Evolutionary conservation across 371 early-diverging fungal genomes (phyloP).

Genomic region (Enterospora canceri): DNA sequence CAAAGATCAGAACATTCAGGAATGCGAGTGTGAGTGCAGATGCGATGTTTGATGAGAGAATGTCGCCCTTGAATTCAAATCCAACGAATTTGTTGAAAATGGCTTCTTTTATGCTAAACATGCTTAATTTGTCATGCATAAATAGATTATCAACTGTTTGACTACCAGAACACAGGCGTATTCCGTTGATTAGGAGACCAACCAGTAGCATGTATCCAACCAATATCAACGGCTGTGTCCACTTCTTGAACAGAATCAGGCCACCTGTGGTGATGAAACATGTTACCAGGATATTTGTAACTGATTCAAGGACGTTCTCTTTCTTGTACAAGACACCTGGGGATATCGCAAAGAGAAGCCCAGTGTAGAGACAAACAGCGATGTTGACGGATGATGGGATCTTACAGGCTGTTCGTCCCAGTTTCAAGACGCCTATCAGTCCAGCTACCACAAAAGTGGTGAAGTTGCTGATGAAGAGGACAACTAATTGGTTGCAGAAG

Average conservation of each 20-base stretch:
- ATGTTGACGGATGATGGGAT: background rate
- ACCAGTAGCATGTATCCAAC: background rate
- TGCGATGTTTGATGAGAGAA: background rate
- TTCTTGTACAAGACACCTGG: background rate
- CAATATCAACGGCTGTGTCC: background rate
- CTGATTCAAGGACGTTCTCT: no score
- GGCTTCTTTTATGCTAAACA: no score
- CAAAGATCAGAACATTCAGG: background rate
- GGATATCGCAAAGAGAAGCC: background rate
- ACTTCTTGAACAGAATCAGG: background rate
- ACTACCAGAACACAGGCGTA: background rate
- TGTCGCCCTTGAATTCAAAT: no score
- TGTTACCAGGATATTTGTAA: background rate
- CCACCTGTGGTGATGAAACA: background rate
- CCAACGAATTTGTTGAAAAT: no score
- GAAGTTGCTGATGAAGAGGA: no score
- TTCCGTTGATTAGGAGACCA: background rate
- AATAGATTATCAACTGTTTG: no score
- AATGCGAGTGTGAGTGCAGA: background rate
- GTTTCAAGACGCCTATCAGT: no score
- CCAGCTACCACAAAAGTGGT: no score
- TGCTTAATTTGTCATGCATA: no score
- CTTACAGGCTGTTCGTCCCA: no score
- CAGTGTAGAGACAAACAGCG: background rate
- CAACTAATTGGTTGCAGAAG: no score